These are phyloP conservation scores for Podaxis rugospora DNA, from an alignment of 768 basidiomycete species.

Conservation along the genomic window DNA sequence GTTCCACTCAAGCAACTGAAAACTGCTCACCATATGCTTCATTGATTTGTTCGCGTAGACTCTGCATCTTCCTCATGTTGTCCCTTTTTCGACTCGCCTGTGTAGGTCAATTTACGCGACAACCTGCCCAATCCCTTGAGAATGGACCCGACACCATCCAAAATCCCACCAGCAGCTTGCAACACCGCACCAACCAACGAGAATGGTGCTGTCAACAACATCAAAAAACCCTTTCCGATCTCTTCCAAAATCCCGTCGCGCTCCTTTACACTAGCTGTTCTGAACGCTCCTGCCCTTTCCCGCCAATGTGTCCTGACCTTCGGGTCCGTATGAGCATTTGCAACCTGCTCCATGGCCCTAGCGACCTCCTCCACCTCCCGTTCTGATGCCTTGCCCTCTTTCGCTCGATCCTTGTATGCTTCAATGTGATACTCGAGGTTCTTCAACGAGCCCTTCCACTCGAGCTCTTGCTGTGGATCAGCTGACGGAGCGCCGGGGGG, in stretches of 20 bases:
- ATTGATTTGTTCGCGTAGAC: neutral
- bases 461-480: constrained; percentile 1
- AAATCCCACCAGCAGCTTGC: constrained; percentile 2
- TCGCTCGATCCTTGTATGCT: neutral
- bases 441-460: constrained; percentile 2
- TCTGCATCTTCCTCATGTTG: neutral
- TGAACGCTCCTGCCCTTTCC: constrained; percentile 3
- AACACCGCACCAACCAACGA: neutral
- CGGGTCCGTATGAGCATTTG: neutral
- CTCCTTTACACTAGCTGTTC: neutral
- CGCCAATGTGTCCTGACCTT: neutral
- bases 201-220: constrained; percentile 3
- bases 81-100: neutral
- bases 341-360: constrained; percentile 3
- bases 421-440: neutral
- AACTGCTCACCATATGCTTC: neutral
- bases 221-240: constrained; percentile 3
- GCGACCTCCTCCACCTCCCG: constrained; percentile 1
- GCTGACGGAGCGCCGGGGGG: neutral
- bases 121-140: neutral
- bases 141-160: constrained; percentile 2
- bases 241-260: neutral
- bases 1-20: neutral
- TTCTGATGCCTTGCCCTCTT: neutral
- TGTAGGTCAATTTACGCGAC: neutral